phyloP scores from a whole-genome alignment of 495 filamentous ascomycete genomes.

The Platismatia glauca region DNA sequence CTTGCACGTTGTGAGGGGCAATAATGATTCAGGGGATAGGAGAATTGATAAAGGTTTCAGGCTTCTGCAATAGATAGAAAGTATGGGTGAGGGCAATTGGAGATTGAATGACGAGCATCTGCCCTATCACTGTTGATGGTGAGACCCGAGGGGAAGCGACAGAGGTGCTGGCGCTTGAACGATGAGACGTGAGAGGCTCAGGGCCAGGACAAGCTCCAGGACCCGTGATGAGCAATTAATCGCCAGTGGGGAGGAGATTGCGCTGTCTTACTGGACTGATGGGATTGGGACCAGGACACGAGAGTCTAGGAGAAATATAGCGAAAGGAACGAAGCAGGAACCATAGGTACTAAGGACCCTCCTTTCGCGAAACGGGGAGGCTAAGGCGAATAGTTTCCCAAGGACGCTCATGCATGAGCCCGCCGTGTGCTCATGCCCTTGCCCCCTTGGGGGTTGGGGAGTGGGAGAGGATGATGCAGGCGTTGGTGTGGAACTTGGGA shows the following conservation, averaged over 20 bases:
- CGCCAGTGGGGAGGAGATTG: background rate
- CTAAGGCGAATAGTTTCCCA: background rate
- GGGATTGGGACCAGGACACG: too few species aligned
- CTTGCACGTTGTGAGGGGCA: slow-evolving; percentile 10
- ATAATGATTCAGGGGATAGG: slow-evolving; percentile 11
- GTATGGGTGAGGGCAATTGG: slow-evolving; percentile 13
- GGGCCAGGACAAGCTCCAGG: background rate
- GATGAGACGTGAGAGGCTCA: slow-evolving; percentile 7
- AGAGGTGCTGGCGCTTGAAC: slow-evolving; percentile 23
- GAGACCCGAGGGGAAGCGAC: slow-evolving; percentile 18
- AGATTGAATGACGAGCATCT: slow-evolving; percentile 7
- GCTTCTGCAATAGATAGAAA: slow-evolving; percentile 8
- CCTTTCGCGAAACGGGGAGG: background rate
- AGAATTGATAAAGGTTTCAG: slow-evolving; percentile 23
- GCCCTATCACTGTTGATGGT: slow-evolving; percentile 15
- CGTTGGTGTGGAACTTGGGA: background rate
- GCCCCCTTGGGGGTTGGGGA: too few species aligned
- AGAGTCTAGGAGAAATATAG: slow-evolving; percentile 1
- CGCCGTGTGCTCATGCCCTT: background rate
- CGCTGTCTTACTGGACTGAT: background rate
- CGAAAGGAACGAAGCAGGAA: background rate
- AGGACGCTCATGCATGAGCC: background rate
- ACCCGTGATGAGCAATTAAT: slow-evolving; percentile 14
- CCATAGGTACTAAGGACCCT: background rate
- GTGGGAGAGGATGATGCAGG: background rate